Evolutionary conservation across 345 rosid genomes (phyloP).

Genomic region (Toxicodendron radicans): DNA sequence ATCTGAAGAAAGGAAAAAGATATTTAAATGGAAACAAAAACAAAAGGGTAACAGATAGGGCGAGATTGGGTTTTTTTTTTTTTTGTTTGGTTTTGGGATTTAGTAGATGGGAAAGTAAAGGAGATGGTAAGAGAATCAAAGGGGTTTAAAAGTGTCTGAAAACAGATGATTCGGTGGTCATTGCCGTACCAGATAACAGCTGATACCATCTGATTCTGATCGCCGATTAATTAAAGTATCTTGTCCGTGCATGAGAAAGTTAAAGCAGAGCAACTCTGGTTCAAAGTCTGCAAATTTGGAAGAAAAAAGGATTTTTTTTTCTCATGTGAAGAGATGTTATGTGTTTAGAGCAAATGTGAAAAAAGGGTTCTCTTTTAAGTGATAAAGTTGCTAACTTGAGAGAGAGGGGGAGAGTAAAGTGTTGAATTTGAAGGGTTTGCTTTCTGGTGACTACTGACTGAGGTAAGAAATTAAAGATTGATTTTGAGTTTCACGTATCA

Average conservation of each 20-base stretch:
- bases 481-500: not conserved
- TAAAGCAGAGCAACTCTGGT: slow-evolving; percentile 3
- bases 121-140: not conserved
- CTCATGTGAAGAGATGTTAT: not conserved
- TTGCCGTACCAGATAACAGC: slow-evolving; percentile 6
- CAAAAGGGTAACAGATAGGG: slow-evolving; percentile 6
- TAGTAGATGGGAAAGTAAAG: slow-evolving; percentile 14
- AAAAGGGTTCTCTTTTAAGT: not conserved
- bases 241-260: slow-evolving; percentile 7
- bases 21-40: not conserved
- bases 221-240: slow-evolving; percentile 5
- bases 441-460: not conserved
- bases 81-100: slow-evolving; percentile 23
- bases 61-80: not conserved
- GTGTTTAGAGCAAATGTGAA: not conserved
- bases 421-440: slow-evolving; percentile 6
- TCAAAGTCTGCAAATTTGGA: slow-evolving; percentile 30
- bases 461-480: slow-evolving; percentile 19
- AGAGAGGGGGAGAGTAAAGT: not conserved
- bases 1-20: slow-evolving; percentile 14
- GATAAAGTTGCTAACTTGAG: slow-evolving; percentile 8
- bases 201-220: slow-evolving; percentile 6
- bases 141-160: slow-evolving; percentile 1
- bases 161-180: slow-evolving; percentile 15
- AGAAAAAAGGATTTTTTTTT: not conserved